phyloP scores from a whole-genome alignment of 2,329 filamentous ascomycete genomes.

The Sporothrix pallida region DNA sequence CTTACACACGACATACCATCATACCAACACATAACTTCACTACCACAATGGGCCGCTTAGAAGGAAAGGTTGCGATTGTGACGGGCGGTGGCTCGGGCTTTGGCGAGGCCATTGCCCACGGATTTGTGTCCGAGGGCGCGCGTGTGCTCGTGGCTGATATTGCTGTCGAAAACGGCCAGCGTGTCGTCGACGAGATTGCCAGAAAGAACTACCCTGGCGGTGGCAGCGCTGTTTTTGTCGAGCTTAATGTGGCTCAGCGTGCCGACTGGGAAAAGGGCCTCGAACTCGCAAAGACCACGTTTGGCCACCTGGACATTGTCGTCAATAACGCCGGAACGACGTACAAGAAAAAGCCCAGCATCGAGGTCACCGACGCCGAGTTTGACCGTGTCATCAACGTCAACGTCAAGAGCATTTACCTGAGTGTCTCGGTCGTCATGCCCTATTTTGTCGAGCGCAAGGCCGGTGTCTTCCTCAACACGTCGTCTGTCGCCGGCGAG shows the following conservation, averaged over 20 bases:
- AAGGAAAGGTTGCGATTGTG: neutral
- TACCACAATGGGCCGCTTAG: neutral
- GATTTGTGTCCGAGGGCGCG: neutral
- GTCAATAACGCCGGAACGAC: neutral
- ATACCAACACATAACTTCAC: neutral
- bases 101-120: neutral
- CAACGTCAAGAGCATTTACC: conserved; percentile 8
- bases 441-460: conserved; percentile 3
- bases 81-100: neutral
- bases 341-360: neutral
- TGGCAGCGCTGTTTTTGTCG: neutral
- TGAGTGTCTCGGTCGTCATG: neutral
- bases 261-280: neutral
- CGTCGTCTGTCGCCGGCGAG: neutral
- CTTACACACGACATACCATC: neutral
- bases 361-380: conserved; percentile 6
- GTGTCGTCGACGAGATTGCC: neutral
- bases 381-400: neutral
- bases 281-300: neutral
- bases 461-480: neutral
- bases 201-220: neutral
- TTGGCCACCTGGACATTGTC: neutral
- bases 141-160: neutral
- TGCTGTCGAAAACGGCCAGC: conserved; percentile 1
- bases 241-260: neutral